A percentile compares a stretch with the other conserved stretches of the same genome.
Evolutionary conservation across 2,329 filamentous ascomycete genomes (phyloP).

Genomic region (Clonostachys chloroleuca): DNA sequence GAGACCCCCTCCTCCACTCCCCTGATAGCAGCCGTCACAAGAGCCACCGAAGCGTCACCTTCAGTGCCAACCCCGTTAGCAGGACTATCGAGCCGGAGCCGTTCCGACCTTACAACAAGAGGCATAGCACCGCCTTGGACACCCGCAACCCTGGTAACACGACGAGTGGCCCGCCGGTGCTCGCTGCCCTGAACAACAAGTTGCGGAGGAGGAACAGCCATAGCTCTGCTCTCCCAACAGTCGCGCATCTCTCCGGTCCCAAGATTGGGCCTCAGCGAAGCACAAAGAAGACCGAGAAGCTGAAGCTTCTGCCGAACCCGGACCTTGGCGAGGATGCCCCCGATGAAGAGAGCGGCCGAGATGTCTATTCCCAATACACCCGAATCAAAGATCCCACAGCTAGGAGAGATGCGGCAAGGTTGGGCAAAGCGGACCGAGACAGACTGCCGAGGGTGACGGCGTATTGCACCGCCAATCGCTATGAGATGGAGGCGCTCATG

Average conservation of each 20-base stretch:
- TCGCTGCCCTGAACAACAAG: constrained; percentile 82
- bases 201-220: constrained; percentile 83
- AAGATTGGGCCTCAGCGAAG: constrained; percentile 95
- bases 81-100: constrained; percentile 50
- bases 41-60: constrained; percentile 65
- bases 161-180: constrained; percentile 45
- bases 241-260: constrained; percentile 28
- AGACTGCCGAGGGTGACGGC: constrained; percentile 87
- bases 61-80: constrained; percentile 67
- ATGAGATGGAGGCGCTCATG: constrained; percentile 85
- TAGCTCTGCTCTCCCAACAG: constrained; percentile 35
- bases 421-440: constrained; percentile 90
- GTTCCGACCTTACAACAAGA: constrained; percentile 17
- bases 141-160: constrained; percentile 17
- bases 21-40: constrained; percentile 24
- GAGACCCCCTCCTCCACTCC: constrained; percentile 24
- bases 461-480: constrained; percentile 91
- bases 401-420: constrained; percentile 80
- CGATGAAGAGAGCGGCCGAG: constrained; percentile 88
- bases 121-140: constrained; percentile 15
- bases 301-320: constrained; percentile 93
- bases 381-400: constrained; percentile 96
- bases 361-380: constrained; percentile 97
- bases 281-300: constrained; percentile 91
- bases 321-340: constrained; percentile 70